Evolutionary conservation across 139 green algal genomes (phyloP).

Genomic region (Micractinium conductrix): DNA sequence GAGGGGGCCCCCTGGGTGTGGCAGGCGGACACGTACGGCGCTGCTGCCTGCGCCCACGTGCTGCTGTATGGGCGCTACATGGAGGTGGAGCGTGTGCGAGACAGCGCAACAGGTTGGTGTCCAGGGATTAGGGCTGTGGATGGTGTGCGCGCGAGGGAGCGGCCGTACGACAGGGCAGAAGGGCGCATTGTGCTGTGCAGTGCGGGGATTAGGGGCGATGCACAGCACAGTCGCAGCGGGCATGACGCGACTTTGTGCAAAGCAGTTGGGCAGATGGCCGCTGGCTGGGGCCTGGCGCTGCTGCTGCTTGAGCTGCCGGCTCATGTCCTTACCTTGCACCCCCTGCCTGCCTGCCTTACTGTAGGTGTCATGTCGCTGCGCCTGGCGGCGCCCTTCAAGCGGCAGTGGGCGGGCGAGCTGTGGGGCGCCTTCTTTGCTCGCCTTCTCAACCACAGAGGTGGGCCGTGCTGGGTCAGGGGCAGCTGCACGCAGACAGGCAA

Average conservation of each 20-base stretch:
- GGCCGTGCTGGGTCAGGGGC: neutral
- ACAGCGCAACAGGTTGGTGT: conserved; percentile 15
- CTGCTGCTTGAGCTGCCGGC: too few relatives aligned
- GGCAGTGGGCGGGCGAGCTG: conserved; percentile 47
- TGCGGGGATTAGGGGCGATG: neutral
- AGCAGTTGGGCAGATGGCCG: too few relatives aligned
- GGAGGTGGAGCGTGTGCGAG: conserved; percentile 49
- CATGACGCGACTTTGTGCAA: too few relatives aligned
- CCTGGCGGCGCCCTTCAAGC: conserved; percentile 35
- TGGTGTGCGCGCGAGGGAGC: neutral
- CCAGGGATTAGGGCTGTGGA: neutral
- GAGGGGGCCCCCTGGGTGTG: conserved; percentile 48
- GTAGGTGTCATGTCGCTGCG: conserved; percentile 39
- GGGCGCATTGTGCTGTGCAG: too few relatives aligned
- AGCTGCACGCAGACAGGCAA: neutral
- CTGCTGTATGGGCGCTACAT: conserved; percentile 64
- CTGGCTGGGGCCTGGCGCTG: neutral
- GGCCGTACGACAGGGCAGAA: too few relatives aligned
- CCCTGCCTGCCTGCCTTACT: neutral
- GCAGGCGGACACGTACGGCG: conserved; percentile 54
- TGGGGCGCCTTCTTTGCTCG: conserved; percentile 50
- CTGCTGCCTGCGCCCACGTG: conserved; percentile 45
- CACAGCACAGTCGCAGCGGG: neutral
- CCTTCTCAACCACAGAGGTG: conserved; percentile 48
- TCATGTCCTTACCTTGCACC: neutral